These are phyloP conservation scores for Takakia lepidozioides DNA, from an alignment of 225 moss, liverwort and hornwort genomes.

Conservation along the genomic window DNA sequence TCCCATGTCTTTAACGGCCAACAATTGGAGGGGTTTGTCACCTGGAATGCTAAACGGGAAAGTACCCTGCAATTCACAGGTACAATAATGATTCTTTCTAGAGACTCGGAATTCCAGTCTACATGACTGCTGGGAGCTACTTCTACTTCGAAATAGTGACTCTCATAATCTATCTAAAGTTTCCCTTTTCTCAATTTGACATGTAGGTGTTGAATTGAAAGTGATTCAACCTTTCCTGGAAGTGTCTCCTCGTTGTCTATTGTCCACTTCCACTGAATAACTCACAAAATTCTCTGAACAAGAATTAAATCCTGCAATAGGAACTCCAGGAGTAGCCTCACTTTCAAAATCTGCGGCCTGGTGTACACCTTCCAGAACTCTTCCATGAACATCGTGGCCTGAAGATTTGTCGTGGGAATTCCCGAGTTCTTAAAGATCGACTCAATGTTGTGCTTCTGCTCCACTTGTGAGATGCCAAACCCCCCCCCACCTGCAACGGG, in stretches of 20 bases:
- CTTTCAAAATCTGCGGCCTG: conserved; percentile 50
- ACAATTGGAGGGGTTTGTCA: conserved; percentile 46
- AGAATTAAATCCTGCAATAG: too few relatives aligned
- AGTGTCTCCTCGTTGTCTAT: too few relatives aligned
- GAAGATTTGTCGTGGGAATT: conserved; percentile 45
- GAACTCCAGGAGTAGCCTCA: conserved; percentile 4
- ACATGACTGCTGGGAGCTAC: too few relatives aligned
- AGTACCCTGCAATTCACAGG: conserved; percentile 31
- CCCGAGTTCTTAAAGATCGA: conserved; percentile 34
- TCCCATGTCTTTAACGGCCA: conserved; percentile 53
- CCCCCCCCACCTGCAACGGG: conserved; percentile 42
- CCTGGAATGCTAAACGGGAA: conserved; percentile 55
- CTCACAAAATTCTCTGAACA: too few relatives aligned
- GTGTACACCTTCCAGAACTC: conserved; percentile 62
- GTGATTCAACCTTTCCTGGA: too few relatives aligned
- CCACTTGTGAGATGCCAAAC: conserved; percentile 49
- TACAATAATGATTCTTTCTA: too few relatives aligned
- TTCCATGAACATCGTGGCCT: conserved; percentile 60
- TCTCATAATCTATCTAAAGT: too few relatives aligned
- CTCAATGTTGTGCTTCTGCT: conserved; percentile 47
- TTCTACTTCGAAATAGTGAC: too few relatives aligned
- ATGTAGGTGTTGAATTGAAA: too few relatives aligned
- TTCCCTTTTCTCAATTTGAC: too few relatives aligned
- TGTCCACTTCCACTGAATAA: too few relatives aligned
- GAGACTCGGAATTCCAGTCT: too few relatives aligned